A percentile compares a stretch with the other conserved stretches of the same genome.
These are phyloP conservation scores for Dictyostelium discoideum DNA, from an alignment of 78 protist species.

Conservation along the genomic window DNA sequence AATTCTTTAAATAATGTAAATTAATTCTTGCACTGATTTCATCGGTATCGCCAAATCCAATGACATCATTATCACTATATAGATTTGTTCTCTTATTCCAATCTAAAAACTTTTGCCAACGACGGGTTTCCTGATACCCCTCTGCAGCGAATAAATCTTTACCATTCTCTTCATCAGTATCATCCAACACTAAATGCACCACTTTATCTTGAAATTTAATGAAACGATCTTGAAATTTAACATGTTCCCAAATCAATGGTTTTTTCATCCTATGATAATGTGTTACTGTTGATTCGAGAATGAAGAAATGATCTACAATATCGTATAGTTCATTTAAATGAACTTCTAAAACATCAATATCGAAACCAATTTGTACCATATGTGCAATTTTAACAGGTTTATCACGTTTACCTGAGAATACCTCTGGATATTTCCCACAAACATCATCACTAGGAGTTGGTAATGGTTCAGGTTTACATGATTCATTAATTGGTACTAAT, in stretches of 20 bases:
- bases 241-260: constrained; percentile 31
- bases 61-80: background rate
- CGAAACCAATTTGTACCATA: constrained; percentile 20
- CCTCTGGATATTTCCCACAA: background rate
- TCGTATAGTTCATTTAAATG: constrained; percentile 18
- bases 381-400: background rate
- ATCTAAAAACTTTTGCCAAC: constrained; percentile 11
- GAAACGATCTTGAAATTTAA: constrained; percentile 13
- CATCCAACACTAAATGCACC: background rate
- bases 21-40: constrained; percentile 7
- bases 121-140: background rate
- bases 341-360: constrained; percentile 12
- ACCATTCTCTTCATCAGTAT: constrained; percentile 8
- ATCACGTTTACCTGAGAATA: background rate
- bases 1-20: background rate
- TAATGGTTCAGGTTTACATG: constrained; percentile 19
- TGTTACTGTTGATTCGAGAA: background rate
- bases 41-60: constrained; percentile 20
- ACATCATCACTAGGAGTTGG: background rate
- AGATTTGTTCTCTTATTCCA: background rate
- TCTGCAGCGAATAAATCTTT: background rate
- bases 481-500: background rate
- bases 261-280: constrained; percentile 6
- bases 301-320: constrained; percentile 11
- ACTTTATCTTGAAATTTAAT: constrained; percentile 11